Conservation (phyloP, 2,329 filamentous ascomycete genomes). For the Lasiodiplodia citricola region DNA sequence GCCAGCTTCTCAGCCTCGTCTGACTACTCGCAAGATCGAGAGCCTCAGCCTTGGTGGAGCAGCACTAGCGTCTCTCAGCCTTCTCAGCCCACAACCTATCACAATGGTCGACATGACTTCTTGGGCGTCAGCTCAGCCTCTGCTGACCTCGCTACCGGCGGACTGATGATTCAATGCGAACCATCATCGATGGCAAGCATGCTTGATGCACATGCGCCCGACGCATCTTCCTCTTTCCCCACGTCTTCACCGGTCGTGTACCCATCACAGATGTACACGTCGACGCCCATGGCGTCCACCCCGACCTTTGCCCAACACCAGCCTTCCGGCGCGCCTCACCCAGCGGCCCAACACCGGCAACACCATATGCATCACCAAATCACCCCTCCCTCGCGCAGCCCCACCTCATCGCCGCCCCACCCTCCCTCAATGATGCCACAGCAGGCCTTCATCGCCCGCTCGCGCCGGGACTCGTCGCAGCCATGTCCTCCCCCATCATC, state of each 20-base stretch:
- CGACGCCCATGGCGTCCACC: conserved; percentile 5
- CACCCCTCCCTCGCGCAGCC: conserved; percentile 24
- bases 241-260: conserved; percentile 26
- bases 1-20: conserved; percentile 38
- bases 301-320: conserved; percentile 11
- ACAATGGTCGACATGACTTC: conserved; percentile 29
- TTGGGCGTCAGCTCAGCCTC: conserved; percentile 25
- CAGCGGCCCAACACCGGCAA: background rate
- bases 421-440: background rate
- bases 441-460: conserved; percentile 10
- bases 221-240: conserved; percentile 8
- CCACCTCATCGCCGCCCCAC: conserved; percentile 14
- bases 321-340: conserved; percentile 6
- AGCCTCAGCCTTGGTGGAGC: conserved; percentile 39
- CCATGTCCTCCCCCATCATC: background rate
- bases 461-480: conserved; percentile 15
- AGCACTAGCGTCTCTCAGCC: conserved; percentile 30
- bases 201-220: conserved; percentile 18
- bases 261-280: conserved; percentile 22
- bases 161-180: conserved; percentile 28
- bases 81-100: conserved; percentile 30
- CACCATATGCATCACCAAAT: conserved; percentile 8
- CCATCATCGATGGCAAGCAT: conserved; percentile 25
- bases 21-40: conserved; percentile 33
- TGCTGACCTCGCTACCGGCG: conserved; percentile 23